Evolutionary conservation across 2,329 filamentous ascomycete species (phyloP), one percentile per base, ranked within the genome.

Genomic region (Trichoderma semiorbis): DNA sequence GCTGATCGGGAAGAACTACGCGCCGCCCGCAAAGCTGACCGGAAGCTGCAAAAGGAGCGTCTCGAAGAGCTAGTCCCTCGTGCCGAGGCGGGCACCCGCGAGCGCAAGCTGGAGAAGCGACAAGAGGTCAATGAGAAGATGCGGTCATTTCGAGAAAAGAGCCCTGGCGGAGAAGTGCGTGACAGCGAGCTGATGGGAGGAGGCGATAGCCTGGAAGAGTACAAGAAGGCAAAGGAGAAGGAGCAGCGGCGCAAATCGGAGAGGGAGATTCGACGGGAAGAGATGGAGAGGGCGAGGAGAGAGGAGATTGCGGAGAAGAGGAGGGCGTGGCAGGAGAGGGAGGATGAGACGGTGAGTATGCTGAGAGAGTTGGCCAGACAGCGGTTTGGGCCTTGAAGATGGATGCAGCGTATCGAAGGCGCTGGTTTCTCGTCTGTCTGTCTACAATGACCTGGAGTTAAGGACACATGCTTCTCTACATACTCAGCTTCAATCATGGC

Each of bases 91-190:
- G 94, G 95, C 0, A 93, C 92, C 1, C 90, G 91, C 60, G 95
- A 97, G 82, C 90, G 95, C 12, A 89, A 90, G 77, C 86, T 98
- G 1, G 95, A 99, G 83, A 98, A 98, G 87, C 91, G 91, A 74
- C 88, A 87, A 39, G 92, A 92, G 74, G 84, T 88, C 6, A 92
- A 92, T 34, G 90, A 91, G 7, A 89, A 91, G 75, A 91, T 97
- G 84, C 88, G 90, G 30, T 87, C 88, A 12, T 97, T 97, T 78
- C 83, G 89, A 72, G 85, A 94, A 74, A 90, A 87, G 74, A 91
- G 90, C 14, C 89, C 91, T 0, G 90, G 89, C 0, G 84, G 79
- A 69, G 84, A 81, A 0, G 86, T 77, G 81, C 74, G 87, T 84
- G 86, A 87, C 14, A 84, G 84, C 18, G 92, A 97, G 69, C 80